phyloP scores from a whole-genome alignment of 495 filamentous ascomycete species.

The Chaetomidium leptoderma region DNA sequence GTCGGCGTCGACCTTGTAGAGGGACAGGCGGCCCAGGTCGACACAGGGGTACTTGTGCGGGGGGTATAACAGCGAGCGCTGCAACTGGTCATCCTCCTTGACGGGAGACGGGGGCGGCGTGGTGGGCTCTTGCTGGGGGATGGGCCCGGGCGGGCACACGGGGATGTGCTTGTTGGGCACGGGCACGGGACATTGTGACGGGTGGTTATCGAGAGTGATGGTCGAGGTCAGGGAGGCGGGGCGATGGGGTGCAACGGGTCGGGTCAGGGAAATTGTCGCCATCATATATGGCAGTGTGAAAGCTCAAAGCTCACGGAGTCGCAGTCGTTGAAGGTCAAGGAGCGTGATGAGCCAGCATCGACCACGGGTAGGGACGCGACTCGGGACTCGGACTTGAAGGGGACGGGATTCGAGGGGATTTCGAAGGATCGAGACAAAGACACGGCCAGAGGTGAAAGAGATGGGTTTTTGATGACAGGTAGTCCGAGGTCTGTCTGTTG shows the following conservation, averaged over 20 bases:
- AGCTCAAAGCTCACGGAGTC: background rate
- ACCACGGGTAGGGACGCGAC: background rate
- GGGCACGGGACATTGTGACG: conserved; percentile 44
- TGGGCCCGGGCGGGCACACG: conserved; percentile 72
- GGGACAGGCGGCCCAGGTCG: conserved; percentile 52
- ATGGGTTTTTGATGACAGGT: background rate
- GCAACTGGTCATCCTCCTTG: conserved; percentile 46
- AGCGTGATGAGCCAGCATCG: conserved; percentile 2
- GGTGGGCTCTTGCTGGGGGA: conserved; percentile 54
- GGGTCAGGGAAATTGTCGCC: conserved; percentile 52
- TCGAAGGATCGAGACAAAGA: background rate
- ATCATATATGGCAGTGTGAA: conserved; percentile 30
- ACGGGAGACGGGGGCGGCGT: conserved; percentile 65
- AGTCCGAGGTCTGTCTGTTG: background rate
- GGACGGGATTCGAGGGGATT: background rate
- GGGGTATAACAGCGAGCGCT: conserved; percentile 67
- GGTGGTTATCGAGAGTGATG: conserved; percentile 47
- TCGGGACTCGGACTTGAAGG: background rate
- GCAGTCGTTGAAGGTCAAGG: background rate
- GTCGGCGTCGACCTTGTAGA: conserved; percentile 69
- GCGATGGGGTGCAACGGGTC: conserved; percentile 47
- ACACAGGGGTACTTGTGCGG: conserved; percentile 56
- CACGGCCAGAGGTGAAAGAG: background rate
- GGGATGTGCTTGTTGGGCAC: conserved; percentile 91
- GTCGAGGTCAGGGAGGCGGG: conserved; percentile 47